A percentile compares a stretch with the other conserved stretches of the same genome.
Evolutionary conservation across 2,329 filamentous ascomycete genomes (phyloP).

Genomic region (Diplodia mutila): DNA sequence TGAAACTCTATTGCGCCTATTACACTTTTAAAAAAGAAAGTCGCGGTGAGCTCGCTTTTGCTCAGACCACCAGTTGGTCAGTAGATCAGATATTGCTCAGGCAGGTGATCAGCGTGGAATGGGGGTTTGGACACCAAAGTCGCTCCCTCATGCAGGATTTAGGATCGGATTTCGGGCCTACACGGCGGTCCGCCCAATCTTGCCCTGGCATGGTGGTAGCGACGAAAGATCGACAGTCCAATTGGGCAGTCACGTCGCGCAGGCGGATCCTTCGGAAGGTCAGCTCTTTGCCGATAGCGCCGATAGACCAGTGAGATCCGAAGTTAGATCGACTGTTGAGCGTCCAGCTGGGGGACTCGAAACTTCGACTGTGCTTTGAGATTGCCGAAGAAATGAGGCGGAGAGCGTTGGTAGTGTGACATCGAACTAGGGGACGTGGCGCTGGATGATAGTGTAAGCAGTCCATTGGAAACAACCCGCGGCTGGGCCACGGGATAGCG

Average conservation of each 20-base stretch:
- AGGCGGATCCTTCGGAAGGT: background rate
- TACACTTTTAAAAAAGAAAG: background rate
- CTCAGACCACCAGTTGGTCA: background rate
- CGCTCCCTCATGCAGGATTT: background rate
- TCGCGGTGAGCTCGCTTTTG: background rate
- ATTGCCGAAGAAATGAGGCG: slow-evolving; percentile 5
- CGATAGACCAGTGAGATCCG: background rate
- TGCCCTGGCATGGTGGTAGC: background rate
- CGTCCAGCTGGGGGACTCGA: background rate
- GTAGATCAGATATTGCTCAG: background rate
- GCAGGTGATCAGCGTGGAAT: background rate
- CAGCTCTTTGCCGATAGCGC: background rate
- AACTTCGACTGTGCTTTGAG: background rate
- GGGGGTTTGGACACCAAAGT: background rate
- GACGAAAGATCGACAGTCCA: background rate
- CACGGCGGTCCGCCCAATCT: background rate
- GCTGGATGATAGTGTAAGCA: background rate
- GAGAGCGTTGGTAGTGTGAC: background rate
- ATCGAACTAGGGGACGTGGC: background rate
- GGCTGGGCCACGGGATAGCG: background rate
- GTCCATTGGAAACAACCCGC: background rate
- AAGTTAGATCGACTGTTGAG: background rate
- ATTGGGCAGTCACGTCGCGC: background rate
- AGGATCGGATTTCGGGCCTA: background rate
- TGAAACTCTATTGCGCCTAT: background rate